phyloP scores from a whole-genome alignment of 1,284 basidiomycete genomes.

The Sanghuangporus baumii region DNA sequence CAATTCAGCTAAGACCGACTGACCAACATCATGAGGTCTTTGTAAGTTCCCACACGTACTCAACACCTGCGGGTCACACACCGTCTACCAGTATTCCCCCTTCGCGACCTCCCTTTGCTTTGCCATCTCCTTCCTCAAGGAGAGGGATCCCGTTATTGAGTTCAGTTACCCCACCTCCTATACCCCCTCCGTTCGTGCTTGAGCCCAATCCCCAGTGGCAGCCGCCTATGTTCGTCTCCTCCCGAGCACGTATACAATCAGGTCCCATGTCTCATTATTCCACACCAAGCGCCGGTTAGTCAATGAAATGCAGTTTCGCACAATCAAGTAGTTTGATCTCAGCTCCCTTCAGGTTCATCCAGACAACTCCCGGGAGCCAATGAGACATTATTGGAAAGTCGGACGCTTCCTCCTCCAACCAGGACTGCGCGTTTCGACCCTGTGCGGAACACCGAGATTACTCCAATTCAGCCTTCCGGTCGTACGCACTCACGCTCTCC shows the following conservation, averaged over 20 bases:
- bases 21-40: not conserved
- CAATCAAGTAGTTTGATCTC: not conserved
- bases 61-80: not conserved
- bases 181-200: constrained; percentile 17
- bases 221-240: not conserved
- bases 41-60: not conserved
- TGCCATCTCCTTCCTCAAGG: not conserved
- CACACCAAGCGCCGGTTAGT: not conserved
- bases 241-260: constrained; percentile 1
- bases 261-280: not conserved
- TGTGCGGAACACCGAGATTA: constrained; percentile 10
- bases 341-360: constrained; percentile 2
- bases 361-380: not conserved
- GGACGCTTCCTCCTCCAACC: constrained; percentile 1
- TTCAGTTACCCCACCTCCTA: not conserved
- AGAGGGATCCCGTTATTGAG: not conserved
- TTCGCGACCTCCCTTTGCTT: not conserved
- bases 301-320: not conserved
- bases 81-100: not conserved
- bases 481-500: constrained; percentile 9
- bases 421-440: constrained; percentile 15
- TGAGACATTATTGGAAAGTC: constrained; percentile 2
- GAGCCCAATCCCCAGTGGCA: constrained; percentile 14
- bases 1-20: constrained; percentile 6
- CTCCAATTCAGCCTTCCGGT: not conserved